Conservation (phyloP, 2,329 filamentous ascomycete species). For the Botrytis deweyae region DNA sequence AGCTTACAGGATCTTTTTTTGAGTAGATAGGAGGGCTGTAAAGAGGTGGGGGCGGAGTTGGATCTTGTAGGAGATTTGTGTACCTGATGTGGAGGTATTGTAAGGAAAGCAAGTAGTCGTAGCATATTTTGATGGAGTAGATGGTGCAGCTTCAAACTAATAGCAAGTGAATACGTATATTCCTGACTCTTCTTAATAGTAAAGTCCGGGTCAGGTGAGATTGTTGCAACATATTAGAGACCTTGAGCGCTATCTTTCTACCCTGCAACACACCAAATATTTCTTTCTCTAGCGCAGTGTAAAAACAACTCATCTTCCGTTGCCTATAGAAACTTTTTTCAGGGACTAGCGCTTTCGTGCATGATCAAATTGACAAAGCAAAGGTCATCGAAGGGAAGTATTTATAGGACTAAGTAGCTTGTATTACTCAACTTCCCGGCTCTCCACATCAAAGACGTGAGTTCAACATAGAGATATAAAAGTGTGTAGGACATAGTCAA, state of each 20-base stretch:
- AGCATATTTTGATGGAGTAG: not conserved
- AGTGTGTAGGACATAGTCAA: accelerated
- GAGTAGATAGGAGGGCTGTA: not conserved
- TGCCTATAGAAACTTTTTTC: not conserved
- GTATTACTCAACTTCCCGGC: not conserved
- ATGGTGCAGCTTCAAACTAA: not conserved
- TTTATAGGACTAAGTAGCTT: not conserved
- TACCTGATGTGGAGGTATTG: not conserved
- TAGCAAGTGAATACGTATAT: not conserved
- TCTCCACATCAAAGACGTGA: not conserved
- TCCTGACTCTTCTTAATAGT: not conserved
- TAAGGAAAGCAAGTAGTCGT: not conserved
- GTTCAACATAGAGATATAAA: not conserved
- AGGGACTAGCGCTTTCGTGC: not conserved
- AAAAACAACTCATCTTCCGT: not conserved
- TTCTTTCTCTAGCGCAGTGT: not conserved
- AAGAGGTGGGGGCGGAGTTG: not conserved
- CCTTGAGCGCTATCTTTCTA: too few relatives aligned
- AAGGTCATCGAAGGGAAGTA: not conserved
- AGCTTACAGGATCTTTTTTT: not conserved
- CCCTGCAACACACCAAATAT: not conserved
- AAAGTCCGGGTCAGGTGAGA: not conserved
- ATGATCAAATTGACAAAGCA: not conserved
- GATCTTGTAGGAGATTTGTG: not conserved
- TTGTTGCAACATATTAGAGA: not conserved